Evolutionary conservation across 495 filamentous ascomycete genomes (phyloP).

Genomic region (Apodospora peruviana): DNA sequence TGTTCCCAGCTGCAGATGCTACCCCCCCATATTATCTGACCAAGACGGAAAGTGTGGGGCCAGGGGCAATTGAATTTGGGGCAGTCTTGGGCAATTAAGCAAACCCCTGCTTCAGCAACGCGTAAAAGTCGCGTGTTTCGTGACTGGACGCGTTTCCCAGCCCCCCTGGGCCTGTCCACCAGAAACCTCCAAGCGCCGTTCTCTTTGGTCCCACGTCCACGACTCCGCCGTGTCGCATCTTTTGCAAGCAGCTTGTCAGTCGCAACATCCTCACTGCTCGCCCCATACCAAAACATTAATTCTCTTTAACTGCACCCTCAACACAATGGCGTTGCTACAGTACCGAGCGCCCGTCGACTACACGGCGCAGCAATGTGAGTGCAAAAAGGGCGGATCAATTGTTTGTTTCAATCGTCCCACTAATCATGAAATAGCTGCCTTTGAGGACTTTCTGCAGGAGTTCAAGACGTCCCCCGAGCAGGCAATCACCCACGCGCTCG

Average conservation of each 20-base stretch:
- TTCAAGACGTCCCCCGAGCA: constrained; percentile 84
- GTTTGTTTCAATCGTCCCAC: neutral
- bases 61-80: constrained; percentile 6
- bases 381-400: neutral
- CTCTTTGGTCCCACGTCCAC: constrained; percentile 1
- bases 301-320: neutral
- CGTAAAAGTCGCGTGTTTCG: constrained; percentile 23
- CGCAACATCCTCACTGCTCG: neutral
- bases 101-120: constrained; percentile 1
- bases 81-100: no score
- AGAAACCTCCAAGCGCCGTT: constrained; percentile 8
- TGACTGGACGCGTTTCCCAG: constrained; percentile 21
- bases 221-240: neutral
- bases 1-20: neutral
- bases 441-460: constrained; percentile 78
- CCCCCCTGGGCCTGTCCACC: constrained; percentile 6
- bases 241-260: neutral
- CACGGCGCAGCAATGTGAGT: constrained; percentile 69
- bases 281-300: neutral
- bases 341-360: constrained; percentile 77
- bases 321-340: constrained; percentile 70
- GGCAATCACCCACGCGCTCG: constrained; percentile 67
- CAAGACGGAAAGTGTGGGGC: no score
- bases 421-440: constrained; percentile 51
- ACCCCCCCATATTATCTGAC: no score